Conservation (phyloP, 1,284 basidiomycete species). For the Puccinia novopanici region DNA sequence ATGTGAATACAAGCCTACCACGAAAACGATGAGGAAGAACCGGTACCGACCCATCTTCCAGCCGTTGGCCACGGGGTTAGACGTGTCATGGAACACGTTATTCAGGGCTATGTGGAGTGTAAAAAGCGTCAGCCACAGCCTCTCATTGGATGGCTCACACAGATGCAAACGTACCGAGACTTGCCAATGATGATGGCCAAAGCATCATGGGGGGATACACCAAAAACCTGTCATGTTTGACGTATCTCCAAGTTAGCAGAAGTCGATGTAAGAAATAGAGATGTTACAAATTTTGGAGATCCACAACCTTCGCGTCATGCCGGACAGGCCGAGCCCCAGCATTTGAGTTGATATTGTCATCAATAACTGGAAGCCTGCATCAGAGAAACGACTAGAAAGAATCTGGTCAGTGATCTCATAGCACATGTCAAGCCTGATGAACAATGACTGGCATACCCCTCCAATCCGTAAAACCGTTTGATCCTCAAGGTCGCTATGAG, state of each 20-base stretch:
- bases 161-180: conserved; percentile 59
- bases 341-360: conserved; percentile 62
- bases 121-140: neutral
- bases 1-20: neutral
- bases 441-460: conserved; percentile 9
- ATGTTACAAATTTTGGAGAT: too few relatives aligned
- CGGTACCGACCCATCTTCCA: conserved; percentile 47
- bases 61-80: conserved; percentile 30
- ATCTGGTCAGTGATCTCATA: neutral
- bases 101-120: conserved; percentile 29
- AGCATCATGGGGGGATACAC: conserved; percentile 61
- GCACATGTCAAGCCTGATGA: too few relatives aligned
- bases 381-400: conserved; percentile 18
- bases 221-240: conserved; percentile 59
- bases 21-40: conserved; percentile 39
- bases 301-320: conserved; percentile 60
- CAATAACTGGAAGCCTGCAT: conserved; percentile 53
- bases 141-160: conserved; percentile 52
- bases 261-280: too few relatives aligned
- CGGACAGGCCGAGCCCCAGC: conserved; percentile 64
- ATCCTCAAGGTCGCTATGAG: conserved; percentile 44
- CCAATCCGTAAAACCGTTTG: conserved; percentile 41
- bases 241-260: neutral
- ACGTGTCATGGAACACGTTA: conserved; percentile 39
- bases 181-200: conserved; percentile 62